These are phyloP conservation scores for Salvia sclarea DNA, from an alignment of 305 asterid genomes.

Conservation along the genomic window DNA sequence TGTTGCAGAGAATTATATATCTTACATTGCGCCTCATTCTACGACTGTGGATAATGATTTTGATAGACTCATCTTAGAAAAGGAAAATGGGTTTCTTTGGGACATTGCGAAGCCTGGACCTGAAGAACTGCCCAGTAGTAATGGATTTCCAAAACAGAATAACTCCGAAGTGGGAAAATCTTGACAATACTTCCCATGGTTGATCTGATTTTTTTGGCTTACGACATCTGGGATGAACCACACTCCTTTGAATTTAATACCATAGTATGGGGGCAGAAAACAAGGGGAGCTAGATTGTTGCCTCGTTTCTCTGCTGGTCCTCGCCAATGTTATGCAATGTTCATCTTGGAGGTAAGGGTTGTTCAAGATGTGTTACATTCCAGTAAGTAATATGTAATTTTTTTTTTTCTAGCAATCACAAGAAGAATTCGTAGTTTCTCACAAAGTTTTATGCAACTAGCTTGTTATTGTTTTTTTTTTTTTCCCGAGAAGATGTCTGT, in stretches of 20 bases:
- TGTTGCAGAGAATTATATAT: conserved; percentile 66
- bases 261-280: conserved; percentile 42
- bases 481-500: not conserved
- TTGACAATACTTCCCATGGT: conserved; percentile 44
- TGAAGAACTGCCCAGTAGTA: conserved; percentile 50
- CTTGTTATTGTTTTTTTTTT: too few relatives aligned
- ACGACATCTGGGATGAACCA: conserved; percentile 40
- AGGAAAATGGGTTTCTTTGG: conserved; percentile 84
- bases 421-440: too few relatives aligned
- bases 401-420: too few relatives aligned
- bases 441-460: not conserved
- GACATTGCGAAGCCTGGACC: conserved; percentile 57
- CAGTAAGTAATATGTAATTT: too few relatives aligned
- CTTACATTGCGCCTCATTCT: conserved; percentile 49
- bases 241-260: conserved; percentile 40
- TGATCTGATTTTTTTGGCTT: conserved; percentile 41
- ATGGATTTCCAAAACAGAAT: conserved; percentile 57
- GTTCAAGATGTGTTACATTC: conserved; percentile 20
- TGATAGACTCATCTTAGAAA: conserved; percentile 42
- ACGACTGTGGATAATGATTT: conserved; percentile 47
- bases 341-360: conserved; percentile 51
- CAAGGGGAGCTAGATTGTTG: conserved; percentile 42
- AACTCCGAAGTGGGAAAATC: conserved; percentile 52
- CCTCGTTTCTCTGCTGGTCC: conserved; percentile 42
- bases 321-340: conserved; percentile 37